A percentile compares a stretch with the other conserved stretches of the same genome.
Conservation (phyloP, 2,329 filamentous ascomycete species). For the Hirsutella rhossiliensis region DNA sequence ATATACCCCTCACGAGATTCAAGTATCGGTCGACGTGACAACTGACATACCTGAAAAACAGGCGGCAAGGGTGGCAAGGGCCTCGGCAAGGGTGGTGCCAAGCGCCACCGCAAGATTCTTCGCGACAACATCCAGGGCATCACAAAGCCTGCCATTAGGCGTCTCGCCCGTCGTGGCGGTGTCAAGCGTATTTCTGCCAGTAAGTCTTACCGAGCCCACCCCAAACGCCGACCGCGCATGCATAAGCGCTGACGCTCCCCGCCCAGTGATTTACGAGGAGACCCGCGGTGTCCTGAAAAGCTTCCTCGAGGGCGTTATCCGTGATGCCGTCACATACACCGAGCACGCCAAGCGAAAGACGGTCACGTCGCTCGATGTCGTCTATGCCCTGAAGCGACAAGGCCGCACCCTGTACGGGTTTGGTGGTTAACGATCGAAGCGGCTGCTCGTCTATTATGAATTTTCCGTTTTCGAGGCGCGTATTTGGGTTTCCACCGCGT, state of each 20-base stretch:
- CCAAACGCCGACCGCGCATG: neutral
- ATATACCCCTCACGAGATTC: neutral
- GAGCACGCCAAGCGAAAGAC: slow-evolving; percentile 77
- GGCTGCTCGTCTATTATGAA: slow-evolving; percentile 23
- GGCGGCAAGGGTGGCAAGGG: slow-evolving; percentile 95
- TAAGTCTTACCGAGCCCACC: slow-evolving; percentile 32
- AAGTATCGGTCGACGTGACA: neutral
- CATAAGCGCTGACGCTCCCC: neutral
- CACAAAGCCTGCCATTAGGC: slow-evolving; percentile 95
- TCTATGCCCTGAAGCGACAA: slow-evolving; percentile 58
- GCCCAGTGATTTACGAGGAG: slow-evolving; percentile 62
- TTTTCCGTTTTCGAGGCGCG: slow-evolving; percentile 10
- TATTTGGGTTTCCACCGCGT: slow-evolving; percentile 3
- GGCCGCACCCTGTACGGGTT: slow-evolving; percentile 77
- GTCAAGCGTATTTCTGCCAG: slow-evolving; percentile 99
- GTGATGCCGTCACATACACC: slow-evolving; percentile 67
- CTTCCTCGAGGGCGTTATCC: slow-evolving; percentile 66
- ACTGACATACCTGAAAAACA: slow-evolving; percentile 23
- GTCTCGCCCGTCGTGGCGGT: slow-evolving; percentile 98
- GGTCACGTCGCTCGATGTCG: slow-evolving; percentile 57
- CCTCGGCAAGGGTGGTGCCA: slow-evolving; percentile 95
- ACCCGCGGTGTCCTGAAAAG: slow-evolving; percentile 67
- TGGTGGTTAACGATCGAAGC: slow-evolving; percentile 53
- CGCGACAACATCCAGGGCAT: slow-evolving; percentile 99
- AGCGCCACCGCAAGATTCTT: slow-evolving; percentile 98